Evolutionary conservation across 805 yeast genomes (phyloP), one percentile per base, ranked within the genome.

Genomic region (Candida caryicola): DNA sequence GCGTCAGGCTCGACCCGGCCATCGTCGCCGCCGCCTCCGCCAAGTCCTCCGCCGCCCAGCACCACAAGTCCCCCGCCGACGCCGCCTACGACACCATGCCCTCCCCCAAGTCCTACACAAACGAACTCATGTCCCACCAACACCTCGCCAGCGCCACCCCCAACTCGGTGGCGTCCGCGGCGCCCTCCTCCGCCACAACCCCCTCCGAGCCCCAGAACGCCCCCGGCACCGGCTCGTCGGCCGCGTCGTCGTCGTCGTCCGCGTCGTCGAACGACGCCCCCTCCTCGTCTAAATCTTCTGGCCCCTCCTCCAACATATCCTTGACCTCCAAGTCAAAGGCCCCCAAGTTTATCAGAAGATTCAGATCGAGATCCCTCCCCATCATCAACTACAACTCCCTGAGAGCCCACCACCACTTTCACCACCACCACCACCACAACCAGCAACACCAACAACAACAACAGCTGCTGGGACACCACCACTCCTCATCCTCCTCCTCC

Each of bases 301-400:
- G 9, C n/a, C 29, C 29, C 17, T 17, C 43, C 2, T 13, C 43
- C 9, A 15, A 21, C n/a, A 16, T 10, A 16, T 15, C 25, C 23
- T 13, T 17, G 26, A 17, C 31, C 23, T 33, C 37, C 23, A 38
- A 41, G 13, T 21, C 43, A 7, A 60, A 57, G 47, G 57, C 66
- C 6, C 71, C 64, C 25, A 62, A 59, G 45, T 59, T 54, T 45
- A 55, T 62, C 30, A 54, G 69, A 26, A 52, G 64, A 31, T 65
- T 60, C 49, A 52, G 74, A 32, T 58, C 65, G 19, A 55, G 73
- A 33, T 60, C 68, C 7, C 57, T 69, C 39, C 74, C 74, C 37
- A 69, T 68, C 43, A 68, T 69, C 39, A 62, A 56, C 49, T 68
- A 65, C 48, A 52, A 52, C 34, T 34, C 51, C 37, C 33, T 37